Base-by-base conservation (phyloP, 2,329 filamentous ascomycete species). In the Bisporella sp. region DNA sequence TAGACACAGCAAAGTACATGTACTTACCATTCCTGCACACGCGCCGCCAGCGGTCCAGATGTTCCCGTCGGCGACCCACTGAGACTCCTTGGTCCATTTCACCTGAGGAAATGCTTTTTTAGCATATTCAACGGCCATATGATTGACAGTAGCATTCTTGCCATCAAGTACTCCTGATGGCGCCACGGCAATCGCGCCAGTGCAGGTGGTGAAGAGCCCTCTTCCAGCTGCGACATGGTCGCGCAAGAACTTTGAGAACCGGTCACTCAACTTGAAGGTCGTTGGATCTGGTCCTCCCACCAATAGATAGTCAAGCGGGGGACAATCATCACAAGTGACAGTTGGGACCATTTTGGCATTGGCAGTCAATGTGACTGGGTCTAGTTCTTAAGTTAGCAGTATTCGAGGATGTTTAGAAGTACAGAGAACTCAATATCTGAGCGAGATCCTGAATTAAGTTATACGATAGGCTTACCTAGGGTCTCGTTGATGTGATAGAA, bases 11-110 rank as follows among this genome's bases (percentile, higher is more conserved):
- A 21, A 21, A 21, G 21, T 21, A 21, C 21, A 21, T 21, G 21
- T 21, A 21, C 21, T 21, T 21, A 21, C 21, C 60, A 73, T 74
- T 0, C 72, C 73, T 5, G 73, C 71, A 12, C 69, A 59, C 0
- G 73, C 70, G 11, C 73, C 73, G 1, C 66, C 66, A 0, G 67
- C 69, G 2, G 73, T 75, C 73, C 73, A 75, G 31, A 74, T 64
- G 37, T 74, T 73, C 1, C 65, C 69, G 45, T 74, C 71, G 1
- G 69, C 50, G 49, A 73, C 60, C 71, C 72, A 76, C 54, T 74
- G 69, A 51, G 31, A 45, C 21, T 71, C 65, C 31, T 55, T 62
- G 1, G 66, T 66, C 73, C 72, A 76, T 4, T 72, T 67, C 8
- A 75, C 71, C 1, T 69, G 64, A 0, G 73, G 69, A 4, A 62